Conservation (phyloP, 108 stramenopile species). For the Mayamaea pseudoterrestris region DNA sequence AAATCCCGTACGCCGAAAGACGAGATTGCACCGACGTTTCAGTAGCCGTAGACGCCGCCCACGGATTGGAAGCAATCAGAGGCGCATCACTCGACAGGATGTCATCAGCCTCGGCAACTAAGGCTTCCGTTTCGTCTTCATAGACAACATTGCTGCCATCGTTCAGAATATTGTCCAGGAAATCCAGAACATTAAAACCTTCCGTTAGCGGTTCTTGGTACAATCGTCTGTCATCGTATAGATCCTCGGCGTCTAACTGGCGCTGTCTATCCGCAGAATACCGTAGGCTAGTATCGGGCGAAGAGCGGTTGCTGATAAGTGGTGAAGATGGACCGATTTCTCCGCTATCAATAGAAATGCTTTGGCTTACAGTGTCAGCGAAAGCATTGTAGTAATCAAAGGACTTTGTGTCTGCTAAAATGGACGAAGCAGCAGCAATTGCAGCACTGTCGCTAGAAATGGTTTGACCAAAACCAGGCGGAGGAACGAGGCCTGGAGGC, state of each 20-base stretch:
- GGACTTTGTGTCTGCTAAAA: not conserved
- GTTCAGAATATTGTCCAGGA: conserved; percentile 39
- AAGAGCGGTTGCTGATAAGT: not conserved
- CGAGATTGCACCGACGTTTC: conserved; percentile 16
- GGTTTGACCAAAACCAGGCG: conserved; percentile 33
- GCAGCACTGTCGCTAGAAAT: not conserved
- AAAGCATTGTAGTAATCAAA: not conserved
- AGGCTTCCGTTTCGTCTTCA: no score
- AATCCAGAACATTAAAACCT: conserved; percentile 50
- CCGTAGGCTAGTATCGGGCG: not conserved
- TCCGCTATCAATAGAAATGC: not conserved
- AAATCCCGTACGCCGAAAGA: conserved; percentile 40
- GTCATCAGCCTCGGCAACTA: not conserved
- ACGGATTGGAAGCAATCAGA: conserved; percentile 24
- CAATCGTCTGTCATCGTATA: not conserved
- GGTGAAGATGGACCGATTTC: not conserved
- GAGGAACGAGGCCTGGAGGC: conserved; percentile 37
- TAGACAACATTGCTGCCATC: conserved; percentile 14
- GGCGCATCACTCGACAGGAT: not conserved
- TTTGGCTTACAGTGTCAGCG: not conserved
- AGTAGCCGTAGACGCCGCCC: conserved; percentile 22
- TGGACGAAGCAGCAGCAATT: not conserved
- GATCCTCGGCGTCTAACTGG: conserved; percentile 1
- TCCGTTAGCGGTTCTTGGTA: conserved; percentile 2
- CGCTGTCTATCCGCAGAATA: not conserved